Conservation (phyloP, 225 moss, liverwort and hornwort species). For the Straminergon stramineum region DNA sequence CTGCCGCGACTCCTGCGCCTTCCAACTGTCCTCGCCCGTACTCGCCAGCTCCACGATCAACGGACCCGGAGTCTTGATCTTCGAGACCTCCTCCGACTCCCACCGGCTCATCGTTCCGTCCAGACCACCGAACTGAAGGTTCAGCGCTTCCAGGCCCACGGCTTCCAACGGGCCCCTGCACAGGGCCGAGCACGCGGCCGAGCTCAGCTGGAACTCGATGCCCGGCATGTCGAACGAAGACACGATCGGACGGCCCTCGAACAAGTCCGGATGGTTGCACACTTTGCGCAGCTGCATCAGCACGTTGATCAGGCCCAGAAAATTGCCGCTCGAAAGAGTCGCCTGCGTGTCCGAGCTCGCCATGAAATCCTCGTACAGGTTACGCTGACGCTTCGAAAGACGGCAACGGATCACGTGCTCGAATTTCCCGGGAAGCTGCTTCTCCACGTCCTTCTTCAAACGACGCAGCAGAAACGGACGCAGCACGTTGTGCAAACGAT, state of each 20-base stretch:
- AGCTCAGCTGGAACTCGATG: conserved; percentile 71
- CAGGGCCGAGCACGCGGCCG: conserved; percentile 52
- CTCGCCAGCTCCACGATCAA: conserved; percentile 87
- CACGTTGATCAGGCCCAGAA: conserved; percentile 94
- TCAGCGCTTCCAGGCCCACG: conserved; percentile 40
- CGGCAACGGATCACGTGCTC: conserved; percentile 93
- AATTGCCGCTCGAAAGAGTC: conserved; percentile 91
- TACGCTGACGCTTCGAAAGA: conserved; percentile 92
- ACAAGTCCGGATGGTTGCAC: conserved; percentile 96
- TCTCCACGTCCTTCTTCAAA: conserved; percentile 98
- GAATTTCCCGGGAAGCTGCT: conserved; percentile 95
- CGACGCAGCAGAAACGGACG: conserved; percentile 89
- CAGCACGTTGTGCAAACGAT: conserved; percentile 93
- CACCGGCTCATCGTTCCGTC: conserved; percentile 60
- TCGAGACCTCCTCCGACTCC: conserved; percentile 73
- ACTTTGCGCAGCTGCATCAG: conserved; percentile 98
- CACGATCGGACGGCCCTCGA: conserved; percentile 96
- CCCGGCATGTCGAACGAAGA: conserved; percentile 96
- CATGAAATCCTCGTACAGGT: conserved; percentile 98
- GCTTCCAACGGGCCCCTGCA: conserved; percentile 27
- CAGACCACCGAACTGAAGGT: conserved; percentile 35
- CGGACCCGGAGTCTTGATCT: conserved; percentile 38
- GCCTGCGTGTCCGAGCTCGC: conserved; percentile 98
- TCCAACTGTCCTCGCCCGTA: conserved; percentile 86
- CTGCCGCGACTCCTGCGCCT: conserved; percentile 3